A percentile compares a stretch with the other conserved stretches of the same genome.
phyloP scores from a whole-genome alignment of 805 yeast genomes.

The Tetrapisispora pingtungensis region DNA sequence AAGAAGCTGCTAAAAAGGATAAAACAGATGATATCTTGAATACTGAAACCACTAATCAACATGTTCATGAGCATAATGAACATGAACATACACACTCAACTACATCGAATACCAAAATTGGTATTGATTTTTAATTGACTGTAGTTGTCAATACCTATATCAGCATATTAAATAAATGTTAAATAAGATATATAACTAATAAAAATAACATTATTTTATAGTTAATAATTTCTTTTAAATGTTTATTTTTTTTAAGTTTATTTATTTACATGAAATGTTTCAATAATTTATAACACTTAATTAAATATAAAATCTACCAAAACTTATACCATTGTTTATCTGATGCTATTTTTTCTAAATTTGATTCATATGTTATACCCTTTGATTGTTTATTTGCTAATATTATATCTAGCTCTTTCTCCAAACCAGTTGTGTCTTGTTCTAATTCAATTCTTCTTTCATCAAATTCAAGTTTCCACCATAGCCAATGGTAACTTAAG shows the following conservation, averaged over 20 bases:
- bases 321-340: constrained; percentile 1
- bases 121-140: constrained; percentile 8
- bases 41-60: not conserved
- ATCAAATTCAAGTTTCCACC: constrained; percentile 26
- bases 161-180: no score
- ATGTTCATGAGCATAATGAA: constrained; percentile 5
- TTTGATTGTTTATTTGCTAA: not conserved
- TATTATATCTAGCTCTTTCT: constrained; percentile 3
- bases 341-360: no score
- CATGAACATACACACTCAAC: constrained; percentile 4
- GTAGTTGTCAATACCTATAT: not conserved
- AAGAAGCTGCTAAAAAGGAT: constrained; percentile 10
- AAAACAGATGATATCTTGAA: not conserved
- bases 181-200: not conserved
- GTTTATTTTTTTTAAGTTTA: no score
- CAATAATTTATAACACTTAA: no score
- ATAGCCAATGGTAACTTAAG: constrained; percentile 17
- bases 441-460: constrained; percentile 18
- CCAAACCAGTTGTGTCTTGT: constrained; percentile 12
- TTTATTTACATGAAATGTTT: not conserved
- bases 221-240: no score
- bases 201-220: not conserved
- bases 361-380: no score
- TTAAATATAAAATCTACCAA: not conserved
- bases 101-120: constrained; percentile 8